These are phyloP conservation scores for Monsonia emarginata DNA, from an alignment of 441 rosid genomes.

Conservation along the genomic window DNA sequence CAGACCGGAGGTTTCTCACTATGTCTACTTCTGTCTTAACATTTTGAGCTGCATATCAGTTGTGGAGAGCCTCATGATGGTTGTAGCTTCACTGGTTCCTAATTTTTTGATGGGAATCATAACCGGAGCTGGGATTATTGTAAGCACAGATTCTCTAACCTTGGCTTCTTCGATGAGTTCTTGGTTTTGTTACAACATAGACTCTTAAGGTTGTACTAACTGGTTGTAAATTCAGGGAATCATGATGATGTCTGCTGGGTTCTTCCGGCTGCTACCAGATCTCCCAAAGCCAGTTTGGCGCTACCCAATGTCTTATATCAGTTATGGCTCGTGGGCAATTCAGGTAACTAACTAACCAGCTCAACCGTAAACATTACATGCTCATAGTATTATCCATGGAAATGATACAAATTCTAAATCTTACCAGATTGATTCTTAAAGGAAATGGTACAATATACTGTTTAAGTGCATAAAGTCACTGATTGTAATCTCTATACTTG, in stretches of 20 bases:
- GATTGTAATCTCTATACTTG: no score
- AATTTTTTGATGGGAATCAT: conserved; percentile 69
- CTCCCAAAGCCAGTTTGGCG: conserved; percentile 90
- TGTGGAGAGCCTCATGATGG: conserved; percentile 72
- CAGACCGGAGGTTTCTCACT: conserved; percentile 39
- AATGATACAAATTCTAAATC: no score
- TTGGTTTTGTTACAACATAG: background rate
- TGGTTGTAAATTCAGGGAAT: conserved; percentile 44
- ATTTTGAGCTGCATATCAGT: conserved; percentile 41
- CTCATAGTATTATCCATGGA: no score
- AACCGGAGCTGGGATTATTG: conserved; percentile 58
- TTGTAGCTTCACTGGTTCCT: conserved; percentile 66
- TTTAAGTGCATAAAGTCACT: no score
- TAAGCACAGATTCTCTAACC: conserved; percentile 22
- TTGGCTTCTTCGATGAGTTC: background rate
- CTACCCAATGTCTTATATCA: conserved; percentile 74
- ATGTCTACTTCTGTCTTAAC: conserved; percentile 35
- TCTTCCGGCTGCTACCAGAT: conserved; percentile 67
- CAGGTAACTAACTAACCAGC: conserved; percentile 32
- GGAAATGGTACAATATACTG: background rate
- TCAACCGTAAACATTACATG: background rate
- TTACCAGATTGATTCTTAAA: no score
- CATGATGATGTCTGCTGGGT: conserved; percentile 95
- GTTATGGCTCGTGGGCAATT: conserved; percentile 60
- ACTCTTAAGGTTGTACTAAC: background rate